These are phyloP conservation scores for Fusarium mexicanum DNA, from an alignment of 2,329 filamentous ascomycete genomes.

Conservation along the genomic window DNA sequence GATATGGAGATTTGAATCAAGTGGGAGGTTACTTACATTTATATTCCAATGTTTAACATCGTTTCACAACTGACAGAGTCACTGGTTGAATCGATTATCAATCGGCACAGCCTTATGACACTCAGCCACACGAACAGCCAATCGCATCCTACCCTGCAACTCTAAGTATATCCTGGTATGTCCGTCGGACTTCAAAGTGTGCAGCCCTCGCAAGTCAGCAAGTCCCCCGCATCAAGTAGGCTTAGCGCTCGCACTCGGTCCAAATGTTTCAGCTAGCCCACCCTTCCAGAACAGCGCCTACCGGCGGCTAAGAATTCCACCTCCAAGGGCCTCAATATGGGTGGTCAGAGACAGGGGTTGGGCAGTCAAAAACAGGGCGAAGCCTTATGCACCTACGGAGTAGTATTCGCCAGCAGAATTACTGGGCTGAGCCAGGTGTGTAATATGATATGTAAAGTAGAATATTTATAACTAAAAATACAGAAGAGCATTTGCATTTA, in stretches of 20 bases:
- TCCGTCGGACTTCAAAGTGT: not conserved
- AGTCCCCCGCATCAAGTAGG: not conserved
- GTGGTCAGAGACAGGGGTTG: not conserved
- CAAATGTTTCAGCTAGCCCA: not conserved
- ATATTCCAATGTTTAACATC: fast-evolving
- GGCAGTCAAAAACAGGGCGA: not conserved
- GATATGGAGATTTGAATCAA: fast-evolving
- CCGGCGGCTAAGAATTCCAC: not conserved
- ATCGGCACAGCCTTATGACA: not conserved
- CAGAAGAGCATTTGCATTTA: not conserved
- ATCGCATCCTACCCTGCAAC: not conserved
- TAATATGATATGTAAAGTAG: not conserved
- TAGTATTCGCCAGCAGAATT: not conserved
- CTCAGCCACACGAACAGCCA: not conserved
- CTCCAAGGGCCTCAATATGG: not conserved
- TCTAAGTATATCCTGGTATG: not conserved
- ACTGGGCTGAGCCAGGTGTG: not conserved
- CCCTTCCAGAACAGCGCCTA: not conserved
- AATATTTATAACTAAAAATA: not conserved
- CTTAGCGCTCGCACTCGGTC: not conserved
- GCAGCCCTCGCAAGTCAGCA: not conserved
- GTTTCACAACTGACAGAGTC: not conserved
- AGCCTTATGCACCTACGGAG: not conserved
- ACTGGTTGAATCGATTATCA: not conserved
- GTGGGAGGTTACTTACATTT: not conserved